A percentile compares a stretch with the other conserved stretches of the same genome.
These are phyloP conservation scores for Boletus sp. DNA, from an alignment of 768 basidiomycete genomes.

Conservation along the genomic window DNA sequence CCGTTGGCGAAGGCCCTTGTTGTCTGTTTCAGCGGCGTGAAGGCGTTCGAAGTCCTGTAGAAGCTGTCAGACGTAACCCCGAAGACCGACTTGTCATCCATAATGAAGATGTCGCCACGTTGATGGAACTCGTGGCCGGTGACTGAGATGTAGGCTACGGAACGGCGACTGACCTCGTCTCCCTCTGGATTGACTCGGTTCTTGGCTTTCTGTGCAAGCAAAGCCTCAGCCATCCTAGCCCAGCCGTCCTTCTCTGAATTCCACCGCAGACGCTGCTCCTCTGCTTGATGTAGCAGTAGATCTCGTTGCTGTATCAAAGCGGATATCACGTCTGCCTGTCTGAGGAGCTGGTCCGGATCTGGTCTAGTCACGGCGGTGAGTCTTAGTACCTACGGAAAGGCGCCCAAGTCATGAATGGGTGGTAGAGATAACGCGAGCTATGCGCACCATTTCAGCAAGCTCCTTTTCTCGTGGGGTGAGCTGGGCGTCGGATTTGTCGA, in stretches of 20 bases:
- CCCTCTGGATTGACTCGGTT: conserved; percentile 35
- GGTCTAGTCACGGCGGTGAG: conserved; percentile 43
- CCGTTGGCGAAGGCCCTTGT: conserved; percentile 56
- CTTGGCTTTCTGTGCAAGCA: conserved; percentile 48
- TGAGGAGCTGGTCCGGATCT: conserved; percentile 44
- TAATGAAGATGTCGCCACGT: neutral
- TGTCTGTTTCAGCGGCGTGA: conserved; percentile 56
- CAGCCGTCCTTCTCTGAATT: conserved; percentile 60
- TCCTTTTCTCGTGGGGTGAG: conserved; percentile 45
- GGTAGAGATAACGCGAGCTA: conserved; percentile 7
- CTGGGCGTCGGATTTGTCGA: conserved; percentile 22
- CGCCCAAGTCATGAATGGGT: neutral
- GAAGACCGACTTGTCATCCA: neutral
- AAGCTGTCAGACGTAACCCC: conserved; percentile 14
- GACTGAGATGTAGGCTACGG: neutral
- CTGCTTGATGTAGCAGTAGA: conserved; percentile 46
- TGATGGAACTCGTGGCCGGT: neutral
- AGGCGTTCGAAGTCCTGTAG: conserved; percentile 55
- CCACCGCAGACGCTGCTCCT: conserved; percentile 62
- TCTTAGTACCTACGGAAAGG: conserved; percentile 42
- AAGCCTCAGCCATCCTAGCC: conserved; percentile 64
- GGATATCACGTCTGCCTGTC: conserved; percentile 62
- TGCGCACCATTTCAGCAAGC: conserved; percentile 53
- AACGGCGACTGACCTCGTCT: conserved; percentile 41
- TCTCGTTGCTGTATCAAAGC: conserved; percentile 56